A percentile compares a stretch with the other conserved stretches of the same genome.
These are phyloP conservation scores for Chamaecyparis obtusa DNA, from an alignment of 75 land plant genomes.

Conservation along the genomic window DNA sequence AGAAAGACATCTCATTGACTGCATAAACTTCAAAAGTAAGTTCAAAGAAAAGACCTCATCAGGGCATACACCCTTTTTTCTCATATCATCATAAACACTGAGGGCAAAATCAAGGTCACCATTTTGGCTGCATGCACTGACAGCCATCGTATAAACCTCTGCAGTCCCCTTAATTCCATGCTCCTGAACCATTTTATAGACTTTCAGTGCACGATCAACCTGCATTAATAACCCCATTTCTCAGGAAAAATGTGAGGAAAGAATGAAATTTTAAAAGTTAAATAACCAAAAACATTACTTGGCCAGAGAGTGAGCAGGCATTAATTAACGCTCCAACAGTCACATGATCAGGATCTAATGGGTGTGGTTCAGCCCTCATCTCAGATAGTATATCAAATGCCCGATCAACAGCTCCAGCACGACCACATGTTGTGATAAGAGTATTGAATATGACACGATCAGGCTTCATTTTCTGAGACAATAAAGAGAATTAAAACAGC, in stretches of 20 bases:
- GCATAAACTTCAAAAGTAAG: slow-evolving; percentile 4
- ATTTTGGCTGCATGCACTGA: slow-evolving; percentile 74
- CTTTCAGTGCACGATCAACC: slow-evolving; percentile 81
- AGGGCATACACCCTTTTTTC: slow-evolving; percentile 60
- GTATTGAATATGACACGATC: slow-evolving; percentile 96
- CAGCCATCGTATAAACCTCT: slow-evolving; percentile 90
- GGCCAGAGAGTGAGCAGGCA: slow-evolving; percentile 73
- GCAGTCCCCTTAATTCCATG: slow-evolving; percentile 72
- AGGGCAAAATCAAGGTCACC: slow-evolving; percentile 78
- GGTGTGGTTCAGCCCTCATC: slow-evolving; percentile 68
- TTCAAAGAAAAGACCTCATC: slow-evolving; percentile 72
- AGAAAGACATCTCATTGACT: neutral
- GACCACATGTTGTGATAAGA: slow-evolving; percentile 97
- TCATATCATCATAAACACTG: slow-evolving; percentile 71
- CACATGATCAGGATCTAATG: slow-evolving; percentile 90
- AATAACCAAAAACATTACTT: slow-evolving; percentile 34
- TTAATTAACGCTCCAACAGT: slow-evolving; percentile 89
- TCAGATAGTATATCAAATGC: slow-evolving; percentile 97
- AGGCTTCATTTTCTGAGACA: slow-evolving; percentile 89
- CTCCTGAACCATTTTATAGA: slow-evolving; percentile 73
- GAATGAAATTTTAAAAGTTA: neutral
- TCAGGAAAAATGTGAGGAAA: neutral
- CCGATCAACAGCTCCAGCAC: slow-evolving; percentile 89
- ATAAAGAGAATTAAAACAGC: neutral
- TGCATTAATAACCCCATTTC: slow-evolving; percentile 16